These are phyloP conservation scores for Irpex lacteus DNA, from an alignment of 1,284 basidiomycete species.

Conservation along the genomic window DNA sequence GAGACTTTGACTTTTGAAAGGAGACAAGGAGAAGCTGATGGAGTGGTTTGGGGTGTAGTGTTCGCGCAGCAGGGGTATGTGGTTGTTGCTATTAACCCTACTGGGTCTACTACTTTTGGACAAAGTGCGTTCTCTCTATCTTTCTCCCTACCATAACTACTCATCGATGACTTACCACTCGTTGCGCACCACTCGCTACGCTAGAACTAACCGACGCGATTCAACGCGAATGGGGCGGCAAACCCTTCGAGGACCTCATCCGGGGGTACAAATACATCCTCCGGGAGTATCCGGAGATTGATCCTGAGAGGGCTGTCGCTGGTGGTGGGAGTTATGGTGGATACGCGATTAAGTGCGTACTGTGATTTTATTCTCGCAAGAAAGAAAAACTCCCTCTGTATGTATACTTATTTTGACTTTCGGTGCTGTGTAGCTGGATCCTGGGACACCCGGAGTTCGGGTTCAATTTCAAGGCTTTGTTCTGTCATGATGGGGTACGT, in stretches of 20 bases:
- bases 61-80: constrained; percentile 86
- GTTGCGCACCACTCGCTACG: background rate
- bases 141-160: no score
- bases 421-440: constrained; percentile 68
- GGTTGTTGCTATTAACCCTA: constrained; percentile 82
- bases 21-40: background rate
- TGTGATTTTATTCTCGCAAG: background rate
- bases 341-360: constrained; percentile 75
- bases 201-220: constrained; percentile 81
- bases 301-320: constrained; percentile 76
- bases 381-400: constrained; percentile 1
- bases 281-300: constrained; percentile 74
- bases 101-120: constrained; percentile 86
- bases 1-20: background rate
- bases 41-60: constrained; percentile 35
- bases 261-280: constrained; percentile 76
- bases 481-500: constrained; percentile 82
- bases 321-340: constrained; percentile 83
- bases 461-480: constrained; percentile 86
- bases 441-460: constrained; percentile 86
- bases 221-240: constrained; percentile 80
- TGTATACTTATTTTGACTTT: background rate
- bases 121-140: constrained; percentile 48
- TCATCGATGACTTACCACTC: background rate
- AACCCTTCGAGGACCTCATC: constrained; percentile 79